Percentiles rank a stretch among this genome's conserved stretches.
These are phyloP conservation scores for Rosa lucieae DNA, from an alignment of 306 rosid genomes.

Conservation along the genomic window DNA sequence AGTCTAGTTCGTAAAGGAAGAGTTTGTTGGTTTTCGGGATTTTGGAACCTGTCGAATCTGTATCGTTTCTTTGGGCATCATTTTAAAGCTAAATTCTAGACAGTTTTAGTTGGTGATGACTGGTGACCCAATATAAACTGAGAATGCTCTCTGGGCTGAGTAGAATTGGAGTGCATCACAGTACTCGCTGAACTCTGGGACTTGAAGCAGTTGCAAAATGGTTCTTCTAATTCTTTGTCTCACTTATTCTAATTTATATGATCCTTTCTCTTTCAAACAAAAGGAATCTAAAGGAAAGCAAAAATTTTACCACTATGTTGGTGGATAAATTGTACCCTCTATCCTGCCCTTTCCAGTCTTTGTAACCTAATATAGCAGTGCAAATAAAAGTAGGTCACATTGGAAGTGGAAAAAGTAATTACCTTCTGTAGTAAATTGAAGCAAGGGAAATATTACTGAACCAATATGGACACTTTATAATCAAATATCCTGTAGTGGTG, in stretches of 20 bases:
- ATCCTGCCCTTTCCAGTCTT: background rate
- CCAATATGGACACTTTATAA: background rate
- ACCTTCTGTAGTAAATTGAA: background rate
- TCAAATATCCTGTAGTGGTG: background rate
- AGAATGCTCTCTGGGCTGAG: background rate
- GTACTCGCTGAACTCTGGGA: constrained; percentile 11
- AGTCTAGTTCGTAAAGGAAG: background rate
- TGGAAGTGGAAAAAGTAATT: background rate
- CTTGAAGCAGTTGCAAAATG: background rate
- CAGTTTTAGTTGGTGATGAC: background rate
- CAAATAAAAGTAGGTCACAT: background rate
- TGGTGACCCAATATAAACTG: background rate
- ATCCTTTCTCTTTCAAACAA: background rate
- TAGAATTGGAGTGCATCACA: background rate
- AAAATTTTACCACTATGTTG: background rate
- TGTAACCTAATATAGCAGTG: background rate
- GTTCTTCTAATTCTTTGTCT: background rate
- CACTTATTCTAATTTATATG: background rate
- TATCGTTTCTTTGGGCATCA: no score
- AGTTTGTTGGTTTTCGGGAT: background rate
- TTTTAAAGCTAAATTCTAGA: background rate
- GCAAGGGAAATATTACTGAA: background rate
- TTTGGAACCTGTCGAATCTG: background rate
- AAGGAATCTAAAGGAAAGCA: background rate
- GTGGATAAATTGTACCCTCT: constrained; percentile 5